phyloP scores from a whole-genome alignment of 495 filamentous ascomycete genomes.

The Hypomontagnella monticulosa region DNA sequence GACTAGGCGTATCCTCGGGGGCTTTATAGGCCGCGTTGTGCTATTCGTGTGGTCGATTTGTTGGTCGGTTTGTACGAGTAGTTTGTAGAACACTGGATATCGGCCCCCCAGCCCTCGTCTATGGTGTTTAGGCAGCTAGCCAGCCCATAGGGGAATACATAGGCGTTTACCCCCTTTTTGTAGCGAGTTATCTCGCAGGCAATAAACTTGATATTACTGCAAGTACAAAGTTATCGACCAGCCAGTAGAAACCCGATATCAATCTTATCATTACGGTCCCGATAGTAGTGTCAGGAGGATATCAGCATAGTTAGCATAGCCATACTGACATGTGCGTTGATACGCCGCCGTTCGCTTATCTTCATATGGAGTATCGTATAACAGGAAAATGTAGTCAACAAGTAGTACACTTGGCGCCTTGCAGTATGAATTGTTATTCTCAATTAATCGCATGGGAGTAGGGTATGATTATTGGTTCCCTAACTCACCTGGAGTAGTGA shows the following conservation, averaged over 20 bases:
- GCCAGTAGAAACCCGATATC: background rate
- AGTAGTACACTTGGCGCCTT: background rate
- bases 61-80: background rate
- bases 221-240: background rate
- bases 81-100: no score
- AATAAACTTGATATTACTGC: background rate
- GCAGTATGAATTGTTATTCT: constrained; percentile 21
- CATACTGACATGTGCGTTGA: background rate
- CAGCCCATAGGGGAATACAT: background rate
- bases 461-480: constrained; percentile 26
- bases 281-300: constrained; percentile 1
- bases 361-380: constrained; percentile 2
- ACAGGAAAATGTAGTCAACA: constrained; percentile 2
- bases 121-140: background rate
- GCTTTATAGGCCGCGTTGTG: background rate
- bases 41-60: background rate
- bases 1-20: background rate
- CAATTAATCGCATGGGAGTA: constrained; percentile 16
- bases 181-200: constrained; percentile 13
- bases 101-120: no score
- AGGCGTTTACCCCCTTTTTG: background rate
- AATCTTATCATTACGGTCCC: background rate
- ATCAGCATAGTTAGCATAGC: background rate
- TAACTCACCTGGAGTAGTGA: background rate
- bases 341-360: background rate